Base-by-base conservation (phyloP, 1,284 basidiomycete species). In the Ceratobasidium sp. region DNA sequence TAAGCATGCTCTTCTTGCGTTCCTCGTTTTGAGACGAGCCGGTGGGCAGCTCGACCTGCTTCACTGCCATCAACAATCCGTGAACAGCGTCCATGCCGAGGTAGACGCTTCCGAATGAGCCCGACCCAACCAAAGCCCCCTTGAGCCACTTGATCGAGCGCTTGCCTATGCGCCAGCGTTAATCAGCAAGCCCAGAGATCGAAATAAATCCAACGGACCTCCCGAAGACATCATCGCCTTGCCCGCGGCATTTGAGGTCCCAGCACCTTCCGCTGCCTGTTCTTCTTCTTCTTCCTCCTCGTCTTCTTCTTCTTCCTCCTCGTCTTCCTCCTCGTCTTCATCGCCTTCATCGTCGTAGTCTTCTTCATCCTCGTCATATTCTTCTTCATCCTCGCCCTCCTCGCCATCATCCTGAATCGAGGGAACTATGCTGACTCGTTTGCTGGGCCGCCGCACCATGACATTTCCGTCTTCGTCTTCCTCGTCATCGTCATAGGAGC, bases 1-100 rank as follows among this genome's bases (percentile, higher is more conserved):
- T 93, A 6, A 97, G 86, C 96, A 98, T 98, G 78, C 86, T 88
- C 81, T 92, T 92, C 81, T 97, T 98, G 73, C 94, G 88, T 76
- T 96, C 94, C 75, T 96, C 93, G 76, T 94, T 96, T 25, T 92
- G 87, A 8, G 89, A 90, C 31, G 90, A 89, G 17, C 92, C 91
- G 0, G 89, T 91, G 0, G 94, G 93, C 31, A 99, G 85, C 76
- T 98, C 94, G 55, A 99, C 97, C 83, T 99, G 96, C 82, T 99
- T 99, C 73, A 99, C 97, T 29, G 97, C 97, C 97, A 99, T 99
- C 70, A 99, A 84, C 12, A 96, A 83, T 32, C 97, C 97, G 55
- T 87, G 93, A 40, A 91, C 86, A 0, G 96, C 93, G 79, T 98
- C 96, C 95, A 99, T 98, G 38, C 96, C 97, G 15, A 99, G 87